Evolutionary conservation across 148 eudicot genomes (phyloP).

Genomic region (Rhododendron williamsianum): DNA sequence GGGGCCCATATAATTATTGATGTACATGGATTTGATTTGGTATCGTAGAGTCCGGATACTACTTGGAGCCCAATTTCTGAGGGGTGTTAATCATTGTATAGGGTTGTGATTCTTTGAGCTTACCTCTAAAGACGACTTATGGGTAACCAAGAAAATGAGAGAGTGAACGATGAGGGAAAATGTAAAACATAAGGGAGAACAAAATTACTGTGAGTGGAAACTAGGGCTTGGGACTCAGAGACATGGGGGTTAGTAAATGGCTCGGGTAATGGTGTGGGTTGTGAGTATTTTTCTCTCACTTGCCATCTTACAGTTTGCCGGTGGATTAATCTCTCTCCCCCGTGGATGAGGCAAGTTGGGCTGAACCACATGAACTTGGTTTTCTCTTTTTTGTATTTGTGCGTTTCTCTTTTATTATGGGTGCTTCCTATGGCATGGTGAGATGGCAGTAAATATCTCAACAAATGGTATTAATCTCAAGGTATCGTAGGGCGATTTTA

Average conservation of each 20-base stretch:
- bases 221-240: background rate
- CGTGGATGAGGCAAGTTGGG: background rate
- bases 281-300: background rate
- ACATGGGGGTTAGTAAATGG: background rate
- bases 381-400: background rate
- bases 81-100: background rate
- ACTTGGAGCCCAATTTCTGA: background rate
- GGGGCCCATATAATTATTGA: background rate
- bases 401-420: background rate
- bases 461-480: background rate
- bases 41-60: background rate
- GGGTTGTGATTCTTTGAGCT: background rate
- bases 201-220: background rate
- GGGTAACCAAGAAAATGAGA: background rate
- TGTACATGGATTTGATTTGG: background rate
- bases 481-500: background rate
- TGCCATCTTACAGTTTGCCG: background rate
- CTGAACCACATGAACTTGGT: background rate
- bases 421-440: background rate
- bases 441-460: background rate
- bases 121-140: background rate
- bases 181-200: background rate
- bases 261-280: background rate
- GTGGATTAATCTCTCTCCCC: background rate
- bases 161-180: background rate